Evolutionary conservation across 495 filamentous ascomycete genomes (phyloP).

Genomic region (Venustampulla echinocandica): DNA sequence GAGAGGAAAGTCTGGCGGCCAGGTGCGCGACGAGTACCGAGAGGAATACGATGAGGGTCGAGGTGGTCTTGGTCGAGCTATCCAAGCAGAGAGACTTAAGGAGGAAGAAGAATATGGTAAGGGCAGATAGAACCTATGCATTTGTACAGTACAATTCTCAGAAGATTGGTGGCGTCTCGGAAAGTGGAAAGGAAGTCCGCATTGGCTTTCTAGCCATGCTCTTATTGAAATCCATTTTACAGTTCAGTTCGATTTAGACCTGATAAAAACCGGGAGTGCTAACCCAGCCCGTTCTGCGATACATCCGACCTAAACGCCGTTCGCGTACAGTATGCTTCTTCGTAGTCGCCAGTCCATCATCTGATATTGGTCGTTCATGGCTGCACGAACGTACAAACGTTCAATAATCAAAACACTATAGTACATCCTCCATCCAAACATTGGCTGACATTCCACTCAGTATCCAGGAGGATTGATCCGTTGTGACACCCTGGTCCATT

Average conservation of each 20-base stretch:
- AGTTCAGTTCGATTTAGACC: background rate
- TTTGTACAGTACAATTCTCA: too few relatives aligned
- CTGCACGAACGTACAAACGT: too few relatives aligned
- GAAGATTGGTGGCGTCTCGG: constrained; percentile 14
- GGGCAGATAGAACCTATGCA: constrained; percentile 35
- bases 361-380: too few relatives aligned
- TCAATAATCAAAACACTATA: constrained; percentile 13
- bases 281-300: constrained; percentile 2
- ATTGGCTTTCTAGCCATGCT: background rate
- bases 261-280: background rate
- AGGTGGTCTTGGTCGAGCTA: constrained; percentile 63
- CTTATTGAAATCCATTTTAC: background rate
- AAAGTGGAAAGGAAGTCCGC: constrained; percentile 8
- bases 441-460: constrained; percentile 43
- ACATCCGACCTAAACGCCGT: constrained; percentile 20
- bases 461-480: constrained; percentile 90
- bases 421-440: constrained; percentile 11
- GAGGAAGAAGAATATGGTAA: constrained; percentile 45
- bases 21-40: constrained; percentile 95
- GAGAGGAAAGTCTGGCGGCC: constrained; percentile 80
- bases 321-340: constrained; percentile 15
- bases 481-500: constrained; percentile 93
- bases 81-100: constrained; percentile 53
- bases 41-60: constrained; percentile 93
- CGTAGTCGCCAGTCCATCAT: too few relatives aligned